A percentile compares a stretch with the other conserved stretches of the same genome.
phyloP scores from a whole-genome alignment of 108 stramenopile genomes.

The Parietichytrium sp. region DNA sequence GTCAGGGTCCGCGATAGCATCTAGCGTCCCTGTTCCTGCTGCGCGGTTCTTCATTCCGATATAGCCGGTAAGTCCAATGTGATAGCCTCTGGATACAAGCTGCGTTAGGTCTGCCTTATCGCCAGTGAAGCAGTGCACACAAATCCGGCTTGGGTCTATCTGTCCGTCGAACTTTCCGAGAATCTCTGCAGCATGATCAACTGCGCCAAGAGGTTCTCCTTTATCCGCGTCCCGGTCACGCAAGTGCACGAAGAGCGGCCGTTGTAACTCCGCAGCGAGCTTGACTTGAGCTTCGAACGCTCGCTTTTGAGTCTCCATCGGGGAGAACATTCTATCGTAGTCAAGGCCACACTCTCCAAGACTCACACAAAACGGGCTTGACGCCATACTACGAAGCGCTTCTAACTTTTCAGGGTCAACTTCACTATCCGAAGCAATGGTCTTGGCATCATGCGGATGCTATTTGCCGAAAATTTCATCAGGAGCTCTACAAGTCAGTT shows the following conservation, averaged over 20 bases:
- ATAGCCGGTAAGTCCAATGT: slow-evolving; percentile 38
- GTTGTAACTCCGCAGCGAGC: neutral
- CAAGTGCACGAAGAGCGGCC: slow-evolving; percentile 35
- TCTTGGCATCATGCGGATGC: slow-evolving; percentile 45
- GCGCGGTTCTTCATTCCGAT: slow-evolving; percentile 34
- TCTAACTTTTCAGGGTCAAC: neutral
- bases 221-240: slow-evolving; percentile 7
- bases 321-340: slow-evolving; percentile 45
- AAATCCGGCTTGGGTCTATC: neutral
- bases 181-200: neutral
- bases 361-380: slow-evolving; percentile 32
- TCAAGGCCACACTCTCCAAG: slow-evolving; percentile 46
- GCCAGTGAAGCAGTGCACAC: slow-evolving; percentile 45
- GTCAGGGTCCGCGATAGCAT: neutral
- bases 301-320: slow-evolving; percentile 9
- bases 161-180: neutral
- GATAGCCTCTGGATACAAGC: neutral
- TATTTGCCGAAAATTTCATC: too few species aligned
- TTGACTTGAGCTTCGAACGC: slow-evolving; percentile 37
- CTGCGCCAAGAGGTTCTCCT: slow-evolving; percentile 1
- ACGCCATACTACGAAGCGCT: neutral
- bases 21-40: neutral
- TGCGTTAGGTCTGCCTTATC: neutral
- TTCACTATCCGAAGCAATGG: neutral
- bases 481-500: too few species aligned